phyloP scores from a whole-genome alignment of 2,329 filamentous ascomycete genomes.

The Penicillium nordicum region DNA sequence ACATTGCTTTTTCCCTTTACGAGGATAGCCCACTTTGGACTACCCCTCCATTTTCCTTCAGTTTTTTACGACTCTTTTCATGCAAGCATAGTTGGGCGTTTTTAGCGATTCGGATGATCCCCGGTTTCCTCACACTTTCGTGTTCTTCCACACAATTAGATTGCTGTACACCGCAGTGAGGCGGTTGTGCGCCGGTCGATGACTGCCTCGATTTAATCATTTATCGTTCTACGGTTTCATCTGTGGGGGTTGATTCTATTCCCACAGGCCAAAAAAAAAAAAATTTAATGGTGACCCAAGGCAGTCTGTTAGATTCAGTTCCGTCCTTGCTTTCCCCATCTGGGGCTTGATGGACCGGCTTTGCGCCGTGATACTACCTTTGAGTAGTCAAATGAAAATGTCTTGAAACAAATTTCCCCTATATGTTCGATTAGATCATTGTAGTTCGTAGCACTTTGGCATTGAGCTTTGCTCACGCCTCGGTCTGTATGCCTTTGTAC shows the following conservation, averaged over 20 bases:
- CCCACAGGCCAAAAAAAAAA: conserved; percentile 27
- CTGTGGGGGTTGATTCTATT: conserved; percentile 7
- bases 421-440: neutral
- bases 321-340: conserved; percentile 9
- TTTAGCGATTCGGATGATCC: conserved; percentile 38
- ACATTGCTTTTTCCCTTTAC: conserved; percentile 24
- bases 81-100: conserved; percentile 46
- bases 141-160: conserved; percentile 37
- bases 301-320: conserved; percentile 13
- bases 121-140: conserved; percentile 23
- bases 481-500: neutral
- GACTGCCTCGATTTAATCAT: conserved; percentile 39
- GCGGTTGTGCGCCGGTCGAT: conserved; percentile 44
- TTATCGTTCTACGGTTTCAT: conserved; percentile 21
- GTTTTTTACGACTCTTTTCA: conserved; percentile 37
- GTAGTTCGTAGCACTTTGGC: neutral
- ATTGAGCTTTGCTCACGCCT: neutral
- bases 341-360: conserved; percentile 11
- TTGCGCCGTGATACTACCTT: conserved; percentile 18
- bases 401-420: neutral
- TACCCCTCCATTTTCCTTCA: conserved; percentile 5
- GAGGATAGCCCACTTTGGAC: conserved; percentile 10
- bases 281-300: conserved; percentile 17
- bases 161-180: conserved; percentile 42
- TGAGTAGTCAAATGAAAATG: conserved; percentile 12